Base-by-base conservation (phyloP, 495 filamentous ascomycete species). In the Alectoria sarmentosa region DNA sequence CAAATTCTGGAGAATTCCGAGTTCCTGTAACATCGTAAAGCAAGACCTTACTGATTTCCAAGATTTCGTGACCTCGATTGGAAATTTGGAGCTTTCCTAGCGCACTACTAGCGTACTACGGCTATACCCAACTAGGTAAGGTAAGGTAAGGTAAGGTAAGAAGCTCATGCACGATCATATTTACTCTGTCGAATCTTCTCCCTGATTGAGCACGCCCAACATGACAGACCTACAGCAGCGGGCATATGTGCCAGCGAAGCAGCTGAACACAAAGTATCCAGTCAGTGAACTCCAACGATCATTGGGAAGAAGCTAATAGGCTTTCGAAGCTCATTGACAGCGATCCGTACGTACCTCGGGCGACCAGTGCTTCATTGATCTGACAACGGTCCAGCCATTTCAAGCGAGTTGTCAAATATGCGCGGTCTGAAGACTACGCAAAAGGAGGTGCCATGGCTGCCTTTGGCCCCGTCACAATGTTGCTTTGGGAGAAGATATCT, bases 281-380 rank as follows among this genome's bases (percentile, higher is more conserved):
- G 92, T 96, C 80, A 69, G 85, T 80, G 37, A 34, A 38, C 19
- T 42, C 38, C 17, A 13, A 28, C 39, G 28, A 46, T 61, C 65
- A 4, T 30, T 26, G 21, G 28, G n/a, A 38, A 30, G 15, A 38
- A 36, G 60, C 57, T 66, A 65, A 69, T 62, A 48, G 55, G 67
- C 72, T 62, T 58, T 74, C 75, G 73, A 71, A 98, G 93, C 88
- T 96, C 78, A 98, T 98, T 75, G 93, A 98, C 80, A 92, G 86
- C 79, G 93, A 98, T 78, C 93, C 93, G 93, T 98, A 90, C 75
- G 88, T 76, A 68, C 64, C 69, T 68, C 66, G 65, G 65, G 61
- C 48, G 52, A 59, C 60, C 57, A 34, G 37, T 59, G 46, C 54
- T 48, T 42, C 32, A 58, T 52, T n/a, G 39, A 66, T 71, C 72